Base-by-base conservation (phyloP, 2,329 filamentous ascomycete genomes). In the Beauveria rudraprayagi region DNA sequence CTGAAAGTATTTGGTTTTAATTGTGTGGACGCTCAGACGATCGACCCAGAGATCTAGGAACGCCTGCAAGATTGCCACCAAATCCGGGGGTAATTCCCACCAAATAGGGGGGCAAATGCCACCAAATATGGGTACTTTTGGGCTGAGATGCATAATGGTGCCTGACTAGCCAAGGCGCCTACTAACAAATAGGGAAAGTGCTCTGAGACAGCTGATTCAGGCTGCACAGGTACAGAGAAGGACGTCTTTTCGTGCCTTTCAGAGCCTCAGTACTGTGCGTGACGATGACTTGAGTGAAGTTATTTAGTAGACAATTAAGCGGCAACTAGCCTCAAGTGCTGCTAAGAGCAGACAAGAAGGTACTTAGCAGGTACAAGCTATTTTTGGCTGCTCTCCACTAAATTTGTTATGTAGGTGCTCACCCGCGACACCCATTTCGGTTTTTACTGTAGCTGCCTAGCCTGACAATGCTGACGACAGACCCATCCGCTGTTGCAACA, bases 281-380 rank as follows among this genome's bases (percentile, higher is more conserved):
- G 34, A 48, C 43, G 24, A 34, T 57, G 43, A 37, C 5, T 16
- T 30, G 24, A n/a, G 40, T 22, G 43, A 47, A 57, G 24, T 5
- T 57, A 30, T 48, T 37, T 48, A 48, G 41, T 57, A 57, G 54
- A 47, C 41, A 6, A 47, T 47, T 48, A 56, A 46, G 53, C 37
- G 37, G 37, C n/a, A 56, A 56, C 53, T 44, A 56, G 53, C 53
- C 19, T 46, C n/a, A 46, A 30, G n/a, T 16, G 37, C 53, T 44
- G 34, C 16, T 56, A 26, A 56, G 53, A 19, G 22, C 24, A 17
- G n/a, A 28, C 26, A 40, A 54, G 19, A 54, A 40, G 51, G 34
- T 54, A 28, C 34, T 54, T 54, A 40, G 51, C 51, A 54, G 51
- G 51, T 54, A 54, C 28, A 53, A 66, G 51, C 34, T 41, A 37